These are phyloP conservation scores for Xylaria acuta DNA, from an alignment of 495 filamentous ascomycete genomes.

Conservation along the genomic window DNA sequence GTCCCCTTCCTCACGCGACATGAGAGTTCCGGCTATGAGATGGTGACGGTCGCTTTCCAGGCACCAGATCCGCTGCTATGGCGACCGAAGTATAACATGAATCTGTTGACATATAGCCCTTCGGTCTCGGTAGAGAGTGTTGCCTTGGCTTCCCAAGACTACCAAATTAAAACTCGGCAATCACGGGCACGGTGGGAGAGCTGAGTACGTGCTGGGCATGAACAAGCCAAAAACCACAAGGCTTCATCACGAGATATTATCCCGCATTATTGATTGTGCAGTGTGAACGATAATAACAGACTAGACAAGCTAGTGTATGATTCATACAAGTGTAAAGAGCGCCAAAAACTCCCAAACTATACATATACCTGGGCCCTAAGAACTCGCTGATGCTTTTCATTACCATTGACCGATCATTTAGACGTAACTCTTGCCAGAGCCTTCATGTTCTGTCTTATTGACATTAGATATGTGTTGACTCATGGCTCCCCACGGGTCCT, in stretches of 20 bases:
- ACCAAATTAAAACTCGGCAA: not conserved
- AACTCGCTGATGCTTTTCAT: not conserved
- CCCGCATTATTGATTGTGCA: not conserved
- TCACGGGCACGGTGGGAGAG: not conserved
- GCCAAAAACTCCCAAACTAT: not conserved
- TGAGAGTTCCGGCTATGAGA: not conserved
- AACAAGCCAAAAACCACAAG: not conserved
- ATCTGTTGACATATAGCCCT: not conserved
- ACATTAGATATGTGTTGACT: not conserved
- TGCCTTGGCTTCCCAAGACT: not conserved
- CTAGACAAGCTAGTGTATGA: not conserved
- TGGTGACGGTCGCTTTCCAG: not conserved
- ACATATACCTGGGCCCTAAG: not conserved
- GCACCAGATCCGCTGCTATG: too few species aligned
- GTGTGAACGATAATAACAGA: not conserved
- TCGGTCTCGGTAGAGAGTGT: not conserved
- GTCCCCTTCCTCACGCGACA: not conserved
- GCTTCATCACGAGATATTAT: too few species aligned
- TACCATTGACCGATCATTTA: not conserved
- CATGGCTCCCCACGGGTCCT: not conserved
- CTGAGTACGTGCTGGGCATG: not conserved
- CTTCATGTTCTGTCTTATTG: not conserved
- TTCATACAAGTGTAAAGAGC: not conserved
- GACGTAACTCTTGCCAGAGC: conserved; percentile 1
- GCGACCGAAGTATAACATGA: too few species aligned